Base-by-base conservation (phyloP, 2,329 filamentous ascomycete species). In the Talaromyces amestolkiae region DNA sequence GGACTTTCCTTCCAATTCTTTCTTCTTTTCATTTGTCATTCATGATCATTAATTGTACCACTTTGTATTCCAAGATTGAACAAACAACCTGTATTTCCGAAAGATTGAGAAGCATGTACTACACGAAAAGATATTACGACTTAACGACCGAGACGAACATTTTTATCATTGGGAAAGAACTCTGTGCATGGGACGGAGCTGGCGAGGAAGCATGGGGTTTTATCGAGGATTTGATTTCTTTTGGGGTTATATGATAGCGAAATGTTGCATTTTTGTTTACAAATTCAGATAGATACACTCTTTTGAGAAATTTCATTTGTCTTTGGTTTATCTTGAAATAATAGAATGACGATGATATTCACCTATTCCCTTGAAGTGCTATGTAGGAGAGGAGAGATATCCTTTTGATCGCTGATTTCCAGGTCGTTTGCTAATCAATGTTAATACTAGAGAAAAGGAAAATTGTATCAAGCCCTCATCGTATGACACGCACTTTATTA, bases 171-270 rank as follows among this genome's bases (percentile, higher is more conserved):
- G 19, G 17, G 17, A 22, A 59, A 17, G 45, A 49, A 61, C 27
- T 39, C 17, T 33, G 47, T 62, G 60, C 60, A 62, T 62, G 33
- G 35, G 43, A 61, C 17, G 60, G 60, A 62, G 60, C 60, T n/a
- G 8, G 45, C 31, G n/a, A 56, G n/a, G 53, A 39, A 56, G 33
- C n/a, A 56, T 56, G 53, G 51, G 10, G 19, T 17, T 31, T 54
- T 37, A 35, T 37, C 13, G 51, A n/a, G n/a, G 2, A 11, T 37
- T 19, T 19, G 1, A 35, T 54, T 4, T 35, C 22, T 54, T 13
- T 33, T 33, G 4, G 27, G 27, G 6, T 19, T n/a, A 22, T 13
- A 10, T 49, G 19, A 24, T 9, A 27, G 24, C 47, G 13, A 27
- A 13, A 15, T 22, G 4, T 37, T 56, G 33, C 17, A 15, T 54